Base-by-base conservation (phyloP, 179 eudicot genomes). In the Nepenthes alata region DNA sequence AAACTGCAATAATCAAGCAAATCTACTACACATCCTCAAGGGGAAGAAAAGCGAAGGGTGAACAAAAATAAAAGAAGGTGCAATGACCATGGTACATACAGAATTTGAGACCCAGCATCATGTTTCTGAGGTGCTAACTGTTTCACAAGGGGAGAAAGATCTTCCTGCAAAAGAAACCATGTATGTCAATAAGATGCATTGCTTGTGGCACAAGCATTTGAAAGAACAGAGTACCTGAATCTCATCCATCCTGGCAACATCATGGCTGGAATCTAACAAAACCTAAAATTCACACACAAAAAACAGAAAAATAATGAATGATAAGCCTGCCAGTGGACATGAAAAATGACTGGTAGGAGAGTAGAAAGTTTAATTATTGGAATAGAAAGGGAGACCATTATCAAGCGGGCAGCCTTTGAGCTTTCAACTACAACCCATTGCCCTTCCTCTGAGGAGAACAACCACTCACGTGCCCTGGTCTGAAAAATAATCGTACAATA, bases 401-500 rank as follows among this genome's bases (percentile, higher is more conserved):
- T 72, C 65, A 94, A 66, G 50, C 99, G 90, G 74, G 87, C 94
- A 68, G 97, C 91, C 78, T 85, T 85, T 48, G 99, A 80, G 72
- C 87, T 94, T 69, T 83, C 91, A 67, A 94, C 91, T 70, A 94
- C 75, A 71, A 79, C 62, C 99, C 97, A 94, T 77, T 94, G 97
- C 35, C 98, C 98, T 87, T 90, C 99, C 72, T 83, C 94, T 47
- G 99, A 89, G 64, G 88, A 75, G 76, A 81, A 94, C 53, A 93
- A 74, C 99, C 99, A 94, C 63, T 94, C 99, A 61, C 67, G 86
- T 55, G 79, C 81, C 77, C 99, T 81, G 56, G 80, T 74, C 97
- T 87, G 76, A 58, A 76, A 66, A 69, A 47, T 49, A n/a, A 13
- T 15, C n/a, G 5, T 6, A 52, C 1, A 52, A 52, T 13, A 52